Conservation (phyloP, 2,329 filamentous ascomycete species). For the Alternaria infectoria region DNA sequence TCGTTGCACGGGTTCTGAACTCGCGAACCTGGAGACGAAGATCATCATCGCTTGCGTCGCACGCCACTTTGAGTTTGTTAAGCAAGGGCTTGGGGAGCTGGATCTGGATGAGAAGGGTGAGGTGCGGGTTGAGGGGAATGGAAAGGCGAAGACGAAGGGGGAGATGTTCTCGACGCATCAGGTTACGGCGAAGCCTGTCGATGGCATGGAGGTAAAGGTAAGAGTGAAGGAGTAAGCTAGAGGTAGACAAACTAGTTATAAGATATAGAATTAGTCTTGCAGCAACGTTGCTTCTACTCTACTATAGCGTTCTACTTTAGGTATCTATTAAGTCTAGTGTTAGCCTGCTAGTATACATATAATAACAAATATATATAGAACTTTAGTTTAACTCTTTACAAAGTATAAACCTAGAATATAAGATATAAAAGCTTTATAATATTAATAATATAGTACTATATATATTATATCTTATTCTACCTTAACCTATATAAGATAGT, state of each 20-base stretch:
- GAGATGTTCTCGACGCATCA: constrained; percentile 10
- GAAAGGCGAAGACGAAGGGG: constrained; percentile 11
- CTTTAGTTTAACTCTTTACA: too few species aligned
- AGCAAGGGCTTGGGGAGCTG: constrained; percentile 31
- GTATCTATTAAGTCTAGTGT: too few species aligned
- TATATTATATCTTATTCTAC: too few species aligned
- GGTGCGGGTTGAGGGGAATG: constrained; percentile 5
- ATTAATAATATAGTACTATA: too few species aligned
- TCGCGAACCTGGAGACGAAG: constrained; percentile 59
- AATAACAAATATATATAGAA: too few species aligned
- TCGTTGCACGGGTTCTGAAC: constrained; percentile 63
- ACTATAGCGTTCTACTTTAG: too few species aligned
- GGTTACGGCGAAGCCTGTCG: constrained; percentile 22
- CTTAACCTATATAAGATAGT: too few species aligned
- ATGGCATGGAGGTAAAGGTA: constrained; percentile 19
- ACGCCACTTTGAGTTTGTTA: constrained; percentile 54
- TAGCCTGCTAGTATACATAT: too few species aligned
- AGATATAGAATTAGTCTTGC: not conserved
- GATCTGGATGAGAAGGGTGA: constrained; percentile 7
- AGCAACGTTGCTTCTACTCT: too few species aligned
- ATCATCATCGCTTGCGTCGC: constrained; percentile 58
- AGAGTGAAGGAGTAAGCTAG: not conserved
- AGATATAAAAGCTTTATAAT: too few species aligned
- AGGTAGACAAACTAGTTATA: not conserved
- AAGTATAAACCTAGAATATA: too few species aligned